Percentiles rank a stretch among this genome's conserved stretches.
Conservation (phyloP, 441 rosid genomes). For the Jatropha podagrica region DNA sequence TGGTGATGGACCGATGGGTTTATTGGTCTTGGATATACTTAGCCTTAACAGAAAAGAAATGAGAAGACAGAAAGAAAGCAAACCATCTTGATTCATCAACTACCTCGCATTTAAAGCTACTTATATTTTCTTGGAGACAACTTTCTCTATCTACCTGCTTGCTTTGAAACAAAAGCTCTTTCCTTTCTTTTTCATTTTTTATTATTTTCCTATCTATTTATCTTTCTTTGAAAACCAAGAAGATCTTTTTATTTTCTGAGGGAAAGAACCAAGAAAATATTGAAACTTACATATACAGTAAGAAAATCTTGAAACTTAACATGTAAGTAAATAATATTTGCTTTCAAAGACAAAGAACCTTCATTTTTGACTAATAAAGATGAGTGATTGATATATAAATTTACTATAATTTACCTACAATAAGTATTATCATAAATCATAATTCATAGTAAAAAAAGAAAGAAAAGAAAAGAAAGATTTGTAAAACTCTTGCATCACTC, state of each 20-base stretch:
- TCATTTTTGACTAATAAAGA: not conserved
- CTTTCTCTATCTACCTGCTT: conserved; percentile 26
- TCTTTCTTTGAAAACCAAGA: not conserved
- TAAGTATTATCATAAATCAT: no score
- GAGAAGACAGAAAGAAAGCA: conserved; percentile 18
- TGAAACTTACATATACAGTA: no score
- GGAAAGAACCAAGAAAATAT: not conserved
- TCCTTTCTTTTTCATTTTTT: not conserved
- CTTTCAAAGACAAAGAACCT: not conserved
- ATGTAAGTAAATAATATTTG: no score
- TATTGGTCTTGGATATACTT: conserved; percentile 21
- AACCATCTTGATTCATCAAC: conserved; percentile 28
- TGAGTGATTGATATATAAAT: not conserved
- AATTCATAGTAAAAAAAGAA: not conserved
- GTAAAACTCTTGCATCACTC: not conserved
- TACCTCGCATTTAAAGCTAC: conserved; percentile 66
- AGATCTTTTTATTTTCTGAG: not conserved
- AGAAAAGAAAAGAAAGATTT: not conserved
- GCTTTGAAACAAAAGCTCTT: conserved; percentile 25
- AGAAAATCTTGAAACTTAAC: no score
- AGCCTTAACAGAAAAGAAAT: conserved; percentile 34
- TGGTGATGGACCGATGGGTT: conserved; percentile 12
- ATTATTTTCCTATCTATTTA: no score
- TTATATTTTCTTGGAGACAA: conserved; percentile 7
- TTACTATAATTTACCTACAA: no score